Evolutionary conservation across 345 rosid species (phyloP).

Genomic region (Hibiscus trionum): DNA sequence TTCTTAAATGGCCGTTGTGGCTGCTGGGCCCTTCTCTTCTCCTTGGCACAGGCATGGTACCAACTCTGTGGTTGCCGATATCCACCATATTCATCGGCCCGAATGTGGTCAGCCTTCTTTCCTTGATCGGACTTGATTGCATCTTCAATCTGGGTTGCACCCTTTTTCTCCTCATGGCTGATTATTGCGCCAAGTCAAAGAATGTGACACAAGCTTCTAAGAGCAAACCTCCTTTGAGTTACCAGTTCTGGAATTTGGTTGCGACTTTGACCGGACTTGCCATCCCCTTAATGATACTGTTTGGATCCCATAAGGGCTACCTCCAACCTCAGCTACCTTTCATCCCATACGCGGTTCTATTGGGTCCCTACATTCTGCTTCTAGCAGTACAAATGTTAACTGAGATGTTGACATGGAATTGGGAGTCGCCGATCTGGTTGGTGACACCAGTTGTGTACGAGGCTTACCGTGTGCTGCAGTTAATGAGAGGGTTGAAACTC

Average conservation of each 20-base stretch:
- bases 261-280: constrained; percentile 56
- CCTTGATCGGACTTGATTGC: constrained; percentile 81
- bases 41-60: constrained; percentile 78
- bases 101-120: constrained; percentile 72
- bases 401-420: constrained; percentile 84
- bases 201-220: constrained; percentile 26
- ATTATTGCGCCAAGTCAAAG: constrained; percentile 60
- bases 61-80: constrained; percentile 81
- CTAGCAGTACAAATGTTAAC: constrained; percentile 72
- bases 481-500: constrained; percentile 81
- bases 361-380: constrained; percentile 81
- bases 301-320: constrained; percentile 57
- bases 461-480: constrained; percentile 67
- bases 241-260: constrained; percentile 67
- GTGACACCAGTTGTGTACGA: constrained; percentile 89
- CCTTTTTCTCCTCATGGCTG: constrained; percentile 83
- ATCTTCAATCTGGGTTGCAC: constrained; percentile 83
- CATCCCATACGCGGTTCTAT: constrained; percentile 54
- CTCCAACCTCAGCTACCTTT: constrained; percentile 63
- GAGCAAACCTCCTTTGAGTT: constrained; percentile 71
- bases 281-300: constrained; percentile 42
- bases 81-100: constrained; percentile 83
- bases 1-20: constrained; percentile 89
- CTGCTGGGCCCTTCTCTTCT: constrained; percentile 78
- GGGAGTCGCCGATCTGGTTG: constrained; percentile 91